These are phyloP conservation scores for Hymenochaete sp. DNA, from an alignment of 1,284 basidiomycete genomes.

Conservation along the genomic window DNA sequence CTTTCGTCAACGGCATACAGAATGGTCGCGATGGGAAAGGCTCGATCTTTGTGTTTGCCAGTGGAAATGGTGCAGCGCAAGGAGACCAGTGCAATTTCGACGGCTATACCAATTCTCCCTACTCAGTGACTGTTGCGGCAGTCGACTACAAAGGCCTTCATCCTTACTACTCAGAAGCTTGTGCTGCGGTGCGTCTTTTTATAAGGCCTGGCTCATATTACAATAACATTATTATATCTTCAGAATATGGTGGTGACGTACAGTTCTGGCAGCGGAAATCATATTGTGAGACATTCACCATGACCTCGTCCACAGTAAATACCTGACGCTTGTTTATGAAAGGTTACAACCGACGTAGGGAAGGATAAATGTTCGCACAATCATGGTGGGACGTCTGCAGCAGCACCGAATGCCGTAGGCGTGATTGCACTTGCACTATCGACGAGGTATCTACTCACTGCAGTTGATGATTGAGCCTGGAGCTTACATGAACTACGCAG, in stretches of 20 bases:
- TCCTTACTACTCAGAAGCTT: constrained; percentile 96
- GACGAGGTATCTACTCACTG: constrained; percentile 49
- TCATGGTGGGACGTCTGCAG: constrained; percentile 97
- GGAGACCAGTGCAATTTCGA: constrained; percentile 99
- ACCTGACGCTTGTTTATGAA: constrained; percentile 17
- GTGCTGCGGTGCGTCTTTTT: constrained; percentile 52
- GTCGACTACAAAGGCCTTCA: constrained; percentile 89
- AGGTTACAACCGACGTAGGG: constrained; percentile 94
- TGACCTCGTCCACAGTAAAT: neutral
- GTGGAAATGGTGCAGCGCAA: constrained; percentile 87
- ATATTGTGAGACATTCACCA: constrained; percentile 60
- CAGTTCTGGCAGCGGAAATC: constrained; percentile 90
- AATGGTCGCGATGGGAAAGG: constrained; percentile 89
- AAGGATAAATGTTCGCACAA: constrained; percentile 73
- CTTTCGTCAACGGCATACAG: constrained; percentile 90
- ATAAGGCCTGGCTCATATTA: neutral
- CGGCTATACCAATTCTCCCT: constrained; percentile 98
- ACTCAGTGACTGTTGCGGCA: constrained; percentile 91
- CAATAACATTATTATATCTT: neutral
- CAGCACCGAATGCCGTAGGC: constrained; percentile 91
- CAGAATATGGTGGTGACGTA: constrained; percentile 90
- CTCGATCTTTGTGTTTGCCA: constrained; percentile 93
- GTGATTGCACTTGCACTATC: constrained; percentile 84
- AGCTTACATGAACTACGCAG: constrained; percentile 29
- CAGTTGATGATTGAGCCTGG: constrained; percentile 12